Percentiles rank a stretch among this genome's conserved stretches.
These are phyloP conservation scores for Boletus subparvulus DNA, from an alignment of 768 basidiomycete genomes.

Conservation along the genomic window DNA sequence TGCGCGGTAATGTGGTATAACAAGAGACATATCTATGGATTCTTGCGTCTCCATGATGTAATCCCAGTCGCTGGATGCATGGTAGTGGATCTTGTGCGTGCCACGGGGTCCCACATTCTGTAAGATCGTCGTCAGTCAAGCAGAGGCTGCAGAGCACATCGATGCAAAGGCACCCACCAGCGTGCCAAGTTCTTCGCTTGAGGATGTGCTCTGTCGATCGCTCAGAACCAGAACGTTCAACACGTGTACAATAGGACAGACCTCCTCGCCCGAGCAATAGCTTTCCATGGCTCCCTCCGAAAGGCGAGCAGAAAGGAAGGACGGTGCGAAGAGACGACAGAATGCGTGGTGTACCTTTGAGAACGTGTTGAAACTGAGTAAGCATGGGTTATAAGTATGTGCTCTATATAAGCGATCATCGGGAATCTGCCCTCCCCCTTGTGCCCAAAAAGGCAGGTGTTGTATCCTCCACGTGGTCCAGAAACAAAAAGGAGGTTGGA, in stretches of 20 bases:
- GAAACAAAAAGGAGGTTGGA: conserved; percentile 27
- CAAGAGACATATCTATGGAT: conserved; percentile 63
- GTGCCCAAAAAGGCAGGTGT: conserved; percentile 33
- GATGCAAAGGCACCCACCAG: conserved; percentile 11
- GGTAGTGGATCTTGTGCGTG: conserved; percentile 65
- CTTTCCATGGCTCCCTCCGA: conserved; percentile 22
- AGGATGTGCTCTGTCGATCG: conserved; percentile 23
- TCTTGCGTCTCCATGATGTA: conserved; percentile 55
- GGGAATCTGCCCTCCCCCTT: conserved; percentile 20
- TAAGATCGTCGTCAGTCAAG: conserved; percentile 1
- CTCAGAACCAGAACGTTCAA: conserved; percentile 5
- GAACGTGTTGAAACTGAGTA: conserved; percentile 2
- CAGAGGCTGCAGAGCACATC: not conserved
- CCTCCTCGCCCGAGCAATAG: conserved; percentile 31
- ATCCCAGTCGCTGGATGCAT: conserved; percentile 61
- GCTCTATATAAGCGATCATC: conserved; percentile 6
- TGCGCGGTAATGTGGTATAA: conserved; percentile 78
- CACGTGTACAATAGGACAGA: conserved; percentile 8
- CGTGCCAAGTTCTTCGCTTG: conserved; percentile 14
- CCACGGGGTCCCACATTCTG: conserved; percentile 41
- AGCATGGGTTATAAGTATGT: conserved; percentile 15
- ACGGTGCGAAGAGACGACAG: not conserved
- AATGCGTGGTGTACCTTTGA: not conserved
- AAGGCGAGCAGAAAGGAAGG: not conserved
- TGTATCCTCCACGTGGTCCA: conserved; percentile 23